Conservation (phyloP, 352 stramenopile species). For the Thalassiosira oceanica region DNA sequence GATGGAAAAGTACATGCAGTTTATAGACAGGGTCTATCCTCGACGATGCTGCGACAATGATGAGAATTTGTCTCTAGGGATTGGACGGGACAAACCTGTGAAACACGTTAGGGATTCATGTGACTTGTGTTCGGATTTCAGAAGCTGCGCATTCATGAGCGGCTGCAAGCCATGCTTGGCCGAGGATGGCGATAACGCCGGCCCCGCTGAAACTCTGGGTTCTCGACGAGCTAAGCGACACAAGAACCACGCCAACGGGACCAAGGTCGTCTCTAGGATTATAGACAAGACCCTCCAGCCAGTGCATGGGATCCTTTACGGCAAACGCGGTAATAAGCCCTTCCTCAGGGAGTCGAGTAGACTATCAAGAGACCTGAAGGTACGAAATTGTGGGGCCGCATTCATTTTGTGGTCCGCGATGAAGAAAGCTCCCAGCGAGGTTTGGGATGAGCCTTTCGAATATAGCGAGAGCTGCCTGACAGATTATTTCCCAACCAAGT, state of each 20-base stretch:
- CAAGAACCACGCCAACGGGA: constrained; percentile 19
- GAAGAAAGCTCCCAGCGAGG: constrained; percentile 26
- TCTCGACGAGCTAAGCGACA: too few relatives aligned
- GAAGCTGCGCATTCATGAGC: background rate
- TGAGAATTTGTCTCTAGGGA: constrained; percentile 37
- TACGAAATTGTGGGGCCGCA: constrained; percentile 63
- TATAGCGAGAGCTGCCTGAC: constrained; percentile 15
- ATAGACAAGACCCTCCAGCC: constrained; percentile 61
- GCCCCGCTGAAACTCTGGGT: too few relatives aligned
- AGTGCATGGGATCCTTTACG: constrained; percentile 61
- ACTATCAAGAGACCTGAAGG: constrained; percentile 40
- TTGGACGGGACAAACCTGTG: too few relatives aligned
- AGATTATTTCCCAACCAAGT: constrained; percentile 42
- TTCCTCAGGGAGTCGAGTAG: constrained; percentile 53
- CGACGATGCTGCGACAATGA: constrained; percentile 68
- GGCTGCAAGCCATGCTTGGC: too few relatives aligned
- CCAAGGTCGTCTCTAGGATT: constrained; percentile 64
- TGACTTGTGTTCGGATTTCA: too few relatives aligned
- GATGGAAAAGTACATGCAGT: constrained; percentile 63
- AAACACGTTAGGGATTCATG: too few relatives aligned
- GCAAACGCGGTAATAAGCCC: constrained; percentile 18
- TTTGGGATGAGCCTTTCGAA: constrained; percentile 47
- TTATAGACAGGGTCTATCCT: constrained; percentile 66
- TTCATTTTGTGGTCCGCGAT: constrained; percentile 65
- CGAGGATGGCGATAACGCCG: too few relatives aligned